A percentile compares a stretch with the other conserved stretches of the same genome.
These are phyloP conservation scores for Leccinum incarnatum DNA, from an alignment of 768 basidiomycete genomes.

Conservation along the genomic window DNA sequence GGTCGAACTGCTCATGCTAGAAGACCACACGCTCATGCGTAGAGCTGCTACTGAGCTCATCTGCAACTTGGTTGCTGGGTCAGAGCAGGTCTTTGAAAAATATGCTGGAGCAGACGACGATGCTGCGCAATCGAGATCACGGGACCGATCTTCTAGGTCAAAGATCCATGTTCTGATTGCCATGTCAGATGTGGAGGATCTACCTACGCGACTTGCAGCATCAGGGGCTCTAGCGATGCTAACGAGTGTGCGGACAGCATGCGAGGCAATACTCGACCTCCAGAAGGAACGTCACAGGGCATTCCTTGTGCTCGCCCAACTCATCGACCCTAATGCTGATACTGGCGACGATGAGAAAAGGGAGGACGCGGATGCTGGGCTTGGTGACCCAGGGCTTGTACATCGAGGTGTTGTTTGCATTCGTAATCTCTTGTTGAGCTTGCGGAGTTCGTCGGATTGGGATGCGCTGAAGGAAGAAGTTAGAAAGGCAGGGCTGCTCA, in stretches of 20 bases:
- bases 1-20: constrained; percentile 72
- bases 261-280: constrained; percentile 57
- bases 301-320: constrained; percentile 61
- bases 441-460: constrained; percentile 38
- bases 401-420: constrained; percentile 80
- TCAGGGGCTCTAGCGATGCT: constrained; percentile 86
- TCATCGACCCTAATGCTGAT: constrained; percentile 57
- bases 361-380: constrained; percentile 31
- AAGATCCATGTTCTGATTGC: constrained; percentile 83
- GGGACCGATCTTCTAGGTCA: constrained; percentile 38
- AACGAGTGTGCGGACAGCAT: constrained; percentile 58
- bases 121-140: constrained; percentile 43
- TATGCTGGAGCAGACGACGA: constrained; percentile 51
- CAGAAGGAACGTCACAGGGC: constrained; percentile 64
- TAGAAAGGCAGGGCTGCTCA: constrained; percentile 49
- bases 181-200: constrained; percentile 82
- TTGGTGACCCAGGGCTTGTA: constrained; percentile 56
- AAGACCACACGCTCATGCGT: constrained; percentile 79
- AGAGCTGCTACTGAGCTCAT: constrained; percentile 88
- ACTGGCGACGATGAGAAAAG: constrained; percentile 34
- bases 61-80: constrained; percentile 85
- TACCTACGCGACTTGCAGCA: constrained; percentile 83
- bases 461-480: constrained; percentile 50
- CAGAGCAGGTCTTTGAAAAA: constrained; percentile 70
- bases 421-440: constrained; percentile 55